phyloP scores from a whole-genome alignment of 2,329 filamentous ascomycete species.

The Leptographium radiaticola region DNA sequence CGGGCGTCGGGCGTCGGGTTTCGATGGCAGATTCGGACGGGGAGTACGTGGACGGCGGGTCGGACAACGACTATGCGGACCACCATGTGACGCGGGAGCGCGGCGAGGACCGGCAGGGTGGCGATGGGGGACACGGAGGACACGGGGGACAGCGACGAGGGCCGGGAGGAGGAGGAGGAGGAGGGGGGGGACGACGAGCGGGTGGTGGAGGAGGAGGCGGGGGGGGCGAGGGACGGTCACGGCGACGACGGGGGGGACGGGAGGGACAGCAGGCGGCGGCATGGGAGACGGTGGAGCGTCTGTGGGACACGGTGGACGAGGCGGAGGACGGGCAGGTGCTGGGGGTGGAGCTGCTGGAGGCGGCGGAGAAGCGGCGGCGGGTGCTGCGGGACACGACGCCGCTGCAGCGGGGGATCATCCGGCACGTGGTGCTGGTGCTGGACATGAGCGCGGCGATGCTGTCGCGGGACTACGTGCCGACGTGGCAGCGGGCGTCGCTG shows the following conservation, averaged over 20 bases:
- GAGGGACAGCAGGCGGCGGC: conserved; percentile 27
- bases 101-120: conserved; percentile 8
- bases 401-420: conserved; percentile 89
- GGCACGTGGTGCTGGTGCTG: conserved; percentile 82
- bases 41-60: conserved; percentile 53
- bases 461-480: conserved; percentile 89
- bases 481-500: conserved; percentile 68
- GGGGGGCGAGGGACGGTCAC: background rate
- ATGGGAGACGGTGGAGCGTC: conserved; percentile 54
- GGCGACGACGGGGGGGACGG: conserved; percentile 1
- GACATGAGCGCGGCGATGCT: conserved; percentile 90
- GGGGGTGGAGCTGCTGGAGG: conserved; percentile 64
- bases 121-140: background rate
- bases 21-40: conserved; percentile 61
- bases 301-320: conserved; percentile 65
- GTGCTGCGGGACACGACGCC: conserved; percentile 89
- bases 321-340: conserved; percentile 67
- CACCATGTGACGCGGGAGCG: conserved; percentile 26
- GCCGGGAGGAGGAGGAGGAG: conserved; percentile 13
- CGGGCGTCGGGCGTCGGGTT: conserved; percentile 2
- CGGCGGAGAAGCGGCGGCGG: conserved; percentile 67
- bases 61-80: conserved; percentile 50
- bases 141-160: background rate
- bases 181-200: background rate
- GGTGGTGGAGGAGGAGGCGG: conserved; percentile 12